Percentiles rank a stretch among this genome's conserved stretches.
These are phyloP conservation scores for Phytophthora sp. DNA, from an alignment of 352 stramenopile genomes.

Conservation along the genomic window DNA sequence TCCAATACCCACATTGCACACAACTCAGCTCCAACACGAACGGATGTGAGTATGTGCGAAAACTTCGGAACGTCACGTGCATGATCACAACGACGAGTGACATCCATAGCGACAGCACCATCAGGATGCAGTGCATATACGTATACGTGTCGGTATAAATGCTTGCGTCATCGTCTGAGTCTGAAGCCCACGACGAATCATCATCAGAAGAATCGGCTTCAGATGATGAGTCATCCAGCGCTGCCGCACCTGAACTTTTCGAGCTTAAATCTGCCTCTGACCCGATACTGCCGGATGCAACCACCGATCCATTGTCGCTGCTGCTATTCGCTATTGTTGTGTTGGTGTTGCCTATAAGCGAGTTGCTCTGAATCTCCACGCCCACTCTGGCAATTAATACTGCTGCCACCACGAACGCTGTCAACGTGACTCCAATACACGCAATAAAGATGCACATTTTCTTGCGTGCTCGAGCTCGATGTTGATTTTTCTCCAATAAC, in stretches of 20 bases:
- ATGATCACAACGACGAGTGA: constrained; percentile 79
- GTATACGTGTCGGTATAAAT: constrained; percentile 51
- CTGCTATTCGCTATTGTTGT: constrained; percentile 25
- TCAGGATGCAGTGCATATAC: constrained; percentile 76
- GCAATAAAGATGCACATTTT: constrained; percentile 67
- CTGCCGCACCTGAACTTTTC: constrained; percentile 8
- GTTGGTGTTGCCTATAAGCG: constrained; percentile 18
- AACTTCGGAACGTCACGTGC: constrained; percentile 75
- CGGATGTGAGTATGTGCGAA: constrained; percentile 75
- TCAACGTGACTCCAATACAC: constrained; percentile 64
- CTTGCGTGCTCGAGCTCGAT: constrained; percentile 56
- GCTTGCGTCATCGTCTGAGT: constrained; percentile 9
- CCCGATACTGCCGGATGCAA: constrained; percentile 24
- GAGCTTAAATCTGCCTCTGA: constrained; percentile 31
- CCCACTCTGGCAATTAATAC: constrained; percentile 62
- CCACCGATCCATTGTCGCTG: constrained; percentile 4
- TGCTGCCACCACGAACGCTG: constrained; percentile 63
- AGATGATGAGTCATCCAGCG: constrained; percentile 5
- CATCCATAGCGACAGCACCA: constrained; percentile 80
- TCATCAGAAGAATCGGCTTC: constrained; percentile 9
- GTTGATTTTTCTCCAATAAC: constrained; percentile 60
- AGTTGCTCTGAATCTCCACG: constrained; percentile 46
- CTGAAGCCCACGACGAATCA: constrained; percentile 3
- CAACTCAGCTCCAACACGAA: constrained; percentile 73
- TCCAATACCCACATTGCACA: constrained; percentile 77